These are phyloP conservation scores for Claviceps sorghi DNA, from an alignment of 2,329 filamentous ascomycete species.

Conservation along the genomic window DNA sequence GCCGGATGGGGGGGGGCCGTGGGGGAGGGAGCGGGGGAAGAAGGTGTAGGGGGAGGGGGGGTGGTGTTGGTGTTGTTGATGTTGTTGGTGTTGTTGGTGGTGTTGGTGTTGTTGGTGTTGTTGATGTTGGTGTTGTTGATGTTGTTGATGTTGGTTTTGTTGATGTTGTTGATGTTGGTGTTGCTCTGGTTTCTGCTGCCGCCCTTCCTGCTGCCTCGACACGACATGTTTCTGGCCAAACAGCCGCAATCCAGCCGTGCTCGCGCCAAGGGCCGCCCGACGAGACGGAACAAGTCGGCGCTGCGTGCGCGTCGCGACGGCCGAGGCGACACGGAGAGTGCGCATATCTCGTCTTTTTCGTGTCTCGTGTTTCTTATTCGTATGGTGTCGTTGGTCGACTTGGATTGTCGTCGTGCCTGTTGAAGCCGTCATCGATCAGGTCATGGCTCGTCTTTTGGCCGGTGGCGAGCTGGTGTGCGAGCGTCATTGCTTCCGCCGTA, in stretches of 20 bases:
- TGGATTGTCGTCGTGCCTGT: constrained; percentile 75
- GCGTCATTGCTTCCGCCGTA: constrained; percentile 97
- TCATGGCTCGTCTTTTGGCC: constrained; percentile 69
- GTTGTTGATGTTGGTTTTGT: neutral
- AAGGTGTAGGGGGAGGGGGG: constrained; percentile 81
- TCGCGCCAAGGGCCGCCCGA: too few species aligned
- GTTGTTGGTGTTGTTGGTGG: neutral
- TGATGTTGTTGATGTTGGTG: neutral
- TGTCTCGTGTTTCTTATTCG: neutral
- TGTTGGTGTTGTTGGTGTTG: neutral
- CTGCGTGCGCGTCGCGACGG: neutral
- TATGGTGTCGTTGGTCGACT: fast-evolving
- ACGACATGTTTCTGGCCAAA: too few species aligned
- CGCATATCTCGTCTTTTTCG: neutral
- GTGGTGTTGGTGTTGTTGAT: neutral
- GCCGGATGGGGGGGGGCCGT: constrained; percentile 62
- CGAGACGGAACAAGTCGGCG: neutral
- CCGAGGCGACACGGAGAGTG: neutral
- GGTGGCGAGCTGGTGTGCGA: constrained; percentile 81
- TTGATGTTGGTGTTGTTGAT: neutral
- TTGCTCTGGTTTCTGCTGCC: too few species aligned
- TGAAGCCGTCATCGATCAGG: constrained; percentile 81
- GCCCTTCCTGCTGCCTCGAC: too few species aligned
- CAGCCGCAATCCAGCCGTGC: too few species aligned
- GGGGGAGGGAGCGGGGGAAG: constrained; percentile 66